Evolutionary conservation across 1,284 basidiomycete genomes (phyloP), one percentile per base, ranked within the genome.

Genomic region (Ustilago curta): DNA sequence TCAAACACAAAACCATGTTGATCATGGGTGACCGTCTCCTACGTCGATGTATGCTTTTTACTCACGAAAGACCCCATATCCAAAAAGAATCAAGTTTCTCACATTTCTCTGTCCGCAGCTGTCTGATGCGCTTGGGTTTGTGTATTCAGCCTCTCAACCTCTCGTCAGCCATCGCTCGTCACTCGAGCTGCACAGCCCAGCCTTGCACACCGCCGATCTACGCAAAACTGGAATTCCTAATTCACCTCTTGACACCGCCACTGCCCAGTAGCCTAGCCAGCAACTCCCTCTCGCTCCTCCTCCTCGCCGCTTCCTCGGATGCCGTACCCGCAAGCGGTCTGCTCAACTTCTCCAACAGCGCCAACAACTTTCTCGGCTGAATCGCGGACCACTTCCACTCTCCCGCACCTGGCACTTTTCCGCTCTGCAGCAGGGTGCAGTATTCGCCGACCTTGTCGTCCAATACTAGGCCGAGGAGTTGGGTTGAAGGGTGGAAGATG

Each of bases 371-470:
- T 14, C 31, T 57, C 25, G 63, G 63, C 2, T 71, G 58, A 7
- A 72, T 58, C 1, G 16, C 23, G 0, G 37, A 19, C 29, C 56
- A 78, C 40, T 57, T 59, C 32, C 48, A 50, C 12, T 47, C 47
- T 0, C 47, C 60, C 2, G 21, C 54, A 9, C 35, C 44, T 0
- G 57, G 19, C 16, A 42, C 40, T 23, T 64, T 70, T 0, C 68
- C 68, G 7, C 29, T 49, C 31, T 70, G 61, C 6, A 64, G 0
- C 25, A 29, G 8, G 29, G 44, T 31, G 25, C 59, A 91, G 81
- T 97, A 95, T 80, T 96, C 97, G 87, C 94, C 90, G 85, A 90
- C 88, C 5, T 88, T 86, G n/a, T 95, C 90, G 57, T 92, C 91
- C 1, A 90, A 87, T 25, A 93, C 91, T 25, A 90, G 89, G 76